phyloP scores from a whole-genome alignment of 768 basidiomycete species.

The Psilocybe sp. region DNA sequence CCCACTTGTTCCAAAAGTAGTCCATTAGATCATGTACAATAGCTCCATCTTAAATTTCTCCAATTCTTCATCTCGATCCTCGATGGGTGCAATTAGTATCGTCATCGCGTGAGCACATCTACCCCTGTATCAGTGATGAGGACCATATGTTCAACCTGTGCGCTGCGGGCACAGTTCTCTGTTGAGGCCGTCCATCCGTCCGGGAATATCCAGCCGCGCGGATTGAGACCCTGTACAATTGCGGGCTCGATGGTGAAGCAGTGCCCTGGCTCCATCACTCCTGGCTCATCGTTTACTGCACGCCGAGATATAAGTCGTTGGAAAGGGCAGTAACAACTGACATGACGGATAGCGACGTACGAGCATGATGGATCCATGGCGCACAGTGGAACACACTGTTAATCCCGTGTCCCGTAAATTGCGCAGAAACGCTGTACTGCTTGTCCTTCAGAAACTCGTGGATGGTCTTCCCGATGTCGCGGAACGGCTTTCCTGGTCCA shows the following conservation, averaged over 20 bases:
- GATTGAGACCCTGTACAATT: slow-evolving; percentile 71
- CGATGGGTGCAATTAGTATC: neutral
- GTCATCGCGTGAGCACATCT: slow-evolving; percentile 67
- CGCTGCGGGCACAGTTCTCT: slow-evolving; percentile 79
- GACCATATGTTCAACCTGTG: slow-evolving; percentile 88
- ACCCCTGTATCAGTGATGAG: slow-evolving; percentile 75
- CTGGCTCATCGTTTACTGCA: slow-evolving; percentile 82
- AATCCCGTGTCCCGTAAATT: slow-evolving; percentile 87
- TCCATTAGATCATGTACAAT: slow-evolving; percentile 12
- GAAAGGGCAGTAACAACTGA: neutral
- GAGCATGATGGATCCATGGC: slow-evolving; percentile 80
- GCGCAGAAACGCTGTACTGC: slow-evolving; percentile 60
- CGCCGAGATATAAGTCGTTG: neutral
- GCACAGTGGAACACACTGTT: slow-evolving; percentile 75
- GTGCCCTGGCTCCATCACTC: slow-evolving; percentile 78
- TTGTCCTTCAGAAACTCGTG: slow-evolving; percentile 40
- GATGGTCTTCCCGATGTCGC: slow-evolving; percentile 70
- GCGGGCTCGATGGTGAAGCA: slow-evolving; percentile 94
- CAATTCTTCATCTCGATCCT: neutral
- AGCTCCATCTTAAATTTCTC: neutral
- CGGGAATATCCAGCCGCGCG: slow-evolving; percentile 75
- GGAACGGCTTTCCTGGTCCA: slow-evolving; percentile 68
- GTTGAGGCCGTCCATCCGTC: slow-evolving; percentile 96
- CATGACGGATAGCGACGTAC: slow-evolving; percentile 36
- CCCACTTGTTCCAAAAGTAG: slow-evolving; percentile 13